Evolutionary conservation across 805 yeast species (phyloP).

Genomic region (Kuraishia hungarica): DNA sequence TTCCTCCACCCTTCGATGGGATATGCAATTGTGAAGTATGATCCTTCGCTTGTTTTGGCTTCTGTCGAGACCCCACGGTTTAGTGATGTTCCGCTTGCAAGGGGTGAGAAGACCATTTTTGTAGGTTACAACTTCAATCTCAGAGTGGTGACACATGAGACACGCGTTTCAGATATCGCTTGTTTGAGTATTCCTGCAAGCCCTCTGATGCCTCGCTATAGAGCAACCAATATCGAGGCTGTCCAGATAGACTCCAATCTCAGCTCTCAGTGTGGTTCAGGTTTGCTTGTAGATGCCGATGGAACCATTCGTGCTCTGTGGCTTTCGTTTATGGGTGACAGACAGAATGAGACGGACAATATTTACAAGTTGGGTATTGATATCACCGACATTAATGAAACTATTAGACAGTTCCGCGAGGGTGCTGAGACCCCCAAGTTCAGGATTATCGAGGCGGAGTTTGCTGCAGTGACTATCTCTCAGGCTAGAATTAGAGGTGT

Average conservation of each 20-base stretch:
- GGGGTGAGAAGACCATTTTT: conserved; percentile 73
- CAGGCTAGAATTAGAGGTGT: conserved; percentile 86
- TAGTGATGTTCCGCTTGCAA: conserved; percentile 43
- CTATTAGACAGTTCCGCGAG: conserved; percentile 43
- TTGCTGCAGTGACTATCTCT: conserved; percentile 55
- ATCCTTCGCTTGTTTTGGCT: conserved; percentile 65
- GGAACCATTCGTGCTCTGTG: conserved; percentile 82
- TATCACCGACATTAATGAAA: conserved; percentile 51
- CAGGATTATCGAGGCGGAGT: conserved; percentile 73
- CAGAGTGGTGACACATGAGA: conserved; percentile 65
- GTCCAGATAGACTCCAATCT: conserved; percentile 65
- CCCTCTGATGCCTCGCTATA: conserved; percentile 64
- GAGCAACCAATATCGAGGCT: conserved; percentile 79
- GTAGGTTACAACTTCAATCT: conserved; percentile 70
- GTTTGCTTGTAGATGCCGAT: conserved; percentile 66
- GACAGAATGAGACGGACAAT: conserved; percentile 50
- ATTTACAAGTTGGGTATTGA: conserved; percentile 71
- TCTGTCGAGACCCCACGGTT: conserved; percentile 64
- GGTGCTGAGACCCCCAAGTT: conserved; percentile 44
- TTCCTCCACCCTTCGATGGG: conserved; percentile 85
- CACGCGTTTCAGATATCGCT: conserved; percentile 68
- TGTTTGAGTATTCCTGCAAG: conserved; percentile 67
- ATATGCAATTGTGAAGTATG: conserved; percentile 77
- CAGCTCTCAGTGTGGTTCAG: conserved; percentile 69
- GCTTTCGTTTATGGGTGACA: conserved; percentile 78